Conservation (phyloP, 164 flowering plant genomes). For the Nymphaea thermarum region DNA sequence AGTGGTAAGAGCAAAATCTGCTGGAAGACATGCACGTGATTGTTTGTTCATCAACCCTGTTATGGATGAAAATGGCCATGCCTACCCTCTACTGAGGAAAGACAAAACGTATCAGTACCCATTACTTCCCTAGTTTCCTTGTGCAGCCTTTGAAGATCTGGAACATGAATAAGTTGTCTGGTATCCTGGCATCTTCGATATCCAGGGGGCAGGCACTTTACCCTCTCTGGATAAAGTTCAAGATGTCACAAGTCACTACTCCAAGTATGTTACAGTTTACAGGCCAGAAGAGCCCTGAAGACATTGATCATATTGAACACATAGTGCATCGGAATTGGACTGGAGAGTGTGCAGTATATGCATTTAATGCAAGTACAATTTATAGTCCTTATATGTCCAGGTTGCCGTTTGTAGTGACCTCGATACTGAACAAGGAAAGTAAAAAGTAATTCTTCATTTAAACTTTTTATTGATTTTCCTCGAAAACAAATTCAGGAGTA, state of each 20-base stretch:
- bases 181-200: constrained; percentile 53
- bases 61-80: constrained; percentile 49
- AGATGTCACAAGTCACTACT: constrained; percentile 4
- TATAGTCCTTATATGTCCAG: neutral
- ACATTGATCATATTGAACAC: constrained; percentile 48
- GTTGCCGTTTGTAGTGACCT: no score
- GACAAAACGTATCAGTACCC: neutral
- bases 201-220: constrained; percentile 70
- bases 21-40: constrained; percentile 59
- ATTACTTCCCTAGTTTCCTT: neutral
- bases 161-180: constrained; percentile 53
- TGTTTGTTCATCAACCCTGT: constrained; percentile 58
- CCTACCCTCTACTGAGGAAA: neutral
- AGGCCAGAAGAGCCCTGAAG: constrained; percentile 37
- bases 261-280: constrained; percentile 6
- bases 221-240: constrained; percentile 26
- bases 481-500: neutral
- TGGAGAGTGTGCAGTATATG: constrained; percentile 48
- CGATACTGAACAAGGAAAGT: no score
- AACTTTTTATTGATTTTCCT: neutral
- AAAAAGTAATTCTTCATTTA: neutral
- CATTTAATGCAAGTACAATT: constrained; percentile 29
- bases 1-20: constrained; percentile 49
- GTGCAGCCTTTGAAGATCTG: constrained; percentile 56
- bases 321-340: constrained; percentile 31